Evolutionary conservation across 441 rosid species (phyloP), one percentile per base, ranked within the genome.

Genomic region (Brassica balearica): DNA sequence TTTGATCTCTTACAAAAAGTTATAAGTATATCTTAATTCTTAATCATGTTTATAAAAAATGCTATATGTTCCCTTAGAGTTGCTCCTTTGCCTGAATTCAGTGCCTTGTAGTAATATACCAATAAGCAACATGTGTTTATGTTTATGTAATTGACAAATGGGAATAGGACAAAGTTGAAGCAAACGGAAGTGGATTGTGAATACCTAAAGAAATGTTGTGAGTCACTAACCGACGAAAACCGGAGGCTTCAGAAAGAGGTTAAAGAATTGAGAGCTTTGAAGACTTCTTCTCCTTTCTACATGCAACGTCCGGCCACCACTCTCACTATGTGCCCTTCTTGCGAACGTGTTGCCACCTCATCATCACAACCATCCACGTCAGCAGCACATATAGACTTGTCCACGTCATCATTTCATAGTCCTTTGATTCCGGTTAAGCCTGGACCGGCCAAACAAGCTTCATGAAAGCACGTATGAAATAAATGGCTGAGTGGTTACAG

Each of bases 311-410:
- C 98, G 7, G 96, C 99, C 74, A 95, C 99, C 41, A 95, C 99
- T 72, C 97, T 95, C 84, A 95, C 97, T 62, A 95, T 95, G 97
- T 95, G 99, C 71, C 97, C 99, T 68, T 95, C 99, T 12, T 95
- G 99, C 51, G 97, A 91, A 84, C 95, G 96, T 48, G 94, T 92
- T 4, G 90, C 94, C 80, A 80, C 94, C 84, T 74, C 91, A 25
- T 29, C 88, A 66, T 2, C 79, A 36, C 68, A 64, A 1, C 12
- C 89, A 8, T 0, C 88, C 62, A 3, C 88, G 69, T 7, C 82
- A 73, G 59, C 70, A 23, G 8, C 70, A 0, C 73, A 25, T 25
- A 23, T 60, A 1, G 65, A 23, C 4, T 58, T 77, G 68, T 58
- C 81, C 61, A 71, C 53, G 38, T 65, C 77, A 59, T 4, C 69